Evolutionary conservation across 345 rosid species (phyloP).

Genomic region (Noccaea bulbosa): DNA sequence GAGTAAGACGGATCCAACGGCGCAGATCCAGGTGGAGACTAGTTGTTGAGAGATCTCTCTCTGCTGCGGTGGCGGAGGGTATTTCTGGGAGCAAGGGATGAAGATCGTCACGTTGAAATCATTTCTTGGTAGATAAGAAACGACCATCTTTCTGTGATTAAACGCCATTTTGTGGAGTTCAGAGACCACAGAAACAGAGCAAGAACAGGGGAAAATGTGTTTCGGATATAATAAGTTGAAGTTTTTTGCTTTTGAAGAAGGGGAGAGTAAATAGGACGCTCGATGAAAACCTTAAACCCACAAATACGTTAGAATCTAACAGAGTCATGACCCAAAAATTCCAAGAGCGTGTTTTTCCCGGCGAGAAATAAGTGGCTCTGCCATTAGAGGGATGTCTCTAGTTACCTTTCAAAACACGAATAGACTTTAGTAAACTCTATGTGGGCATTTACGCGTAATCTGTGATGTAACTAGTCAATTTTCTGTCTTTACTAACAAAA

Average conservation of each 20-base stretch:
- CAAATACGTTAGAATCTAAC: constrained; percentile 28
- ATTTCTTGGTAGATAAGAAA: background rate
- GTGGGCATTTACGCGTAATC: constrained; percentile 20
- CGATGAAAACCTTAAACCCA: constrained; percentile 1
- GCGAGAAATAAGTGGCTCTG: constrained; percentile 3
- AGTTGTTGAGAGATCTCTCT: background rate
- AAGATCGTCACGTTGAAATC: background rate
- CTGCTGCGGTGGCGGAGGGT: constrained; percentile 9
- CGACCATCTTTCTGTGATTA: constrained; percentile 29
- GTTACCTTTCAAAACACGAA: constrained; percentile 17
- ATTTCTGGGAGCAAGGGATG: background rate
- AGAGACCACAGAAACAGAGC: constrained; percentile 23
- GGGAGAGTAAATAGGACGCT: constrained; percentile 8
- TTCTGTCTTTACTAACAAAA: background rate
- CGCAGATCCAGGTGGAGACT: constrained; percentile 9
- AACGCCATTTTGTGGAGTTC: constrained; percentile 22
- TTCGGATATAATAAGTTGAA: background rate
- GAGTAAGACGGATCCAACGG: constrained; percentile 39
- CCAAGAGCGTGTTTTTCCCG: constrained; percentile 4
- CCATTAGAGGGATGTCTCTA: constrained; percentile 27
- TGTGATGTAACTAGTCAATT: constrained; percentile 18
- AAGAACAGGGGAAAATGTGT: constrained; percentile 15
- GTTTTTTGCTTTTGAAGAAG: background rate
- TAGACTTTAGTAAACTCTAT: constrained; percentile 17
- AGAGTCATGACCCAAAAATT: constrained; percentile 23